Base-by-base conservation (phyloP, 2,329 filamentous ascomycete species). In the Pseudogymnoascus sp. region DNA sequence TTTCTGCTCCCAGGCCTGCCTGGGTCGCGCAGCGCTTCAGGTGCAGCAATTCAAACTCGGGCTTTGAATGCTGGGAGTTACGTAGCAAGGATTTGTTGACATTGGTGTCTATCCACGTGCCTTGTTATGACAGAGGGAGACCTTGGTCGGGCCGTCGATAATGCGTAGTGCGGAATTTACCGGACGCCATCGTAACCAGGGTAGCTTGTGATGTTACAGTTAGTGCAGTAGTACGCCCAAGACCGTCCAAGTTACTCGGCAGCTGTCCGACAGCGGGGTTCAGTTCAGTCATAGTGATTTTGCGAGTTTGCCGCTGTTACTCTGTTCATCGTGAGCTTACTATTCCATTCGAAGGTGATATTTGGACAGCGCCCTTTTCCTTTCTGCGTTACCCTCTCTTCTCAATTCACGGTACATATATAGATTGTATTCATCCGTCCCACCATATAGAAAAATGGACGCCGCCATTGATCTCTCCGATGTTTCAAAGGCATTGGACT, bases 401-500 rank as follows among this genome's bases (percentile, higher is more conserved):
- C 59, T 38, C 31, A 8, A 40, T 37, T 60, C 18, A 60, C 25
- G 34, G 34, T 38, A 25, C 23, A 31, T 60, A 60, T 60, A 60
- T 60, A 40, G 34, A 38, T 25, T 42, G 36, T 60, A 60, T 40
- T 31, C 11, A 42, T 40, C 34, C 12, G 34, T 60, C 34, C 49
- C 8, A 21, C 60, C 34, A 49, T 25, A 49, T 60, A 53, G 66
- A 77, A 67, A 67, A 62, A 99, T 99, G 95, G 95, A 99, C 75
- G 83, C 90, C 16, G 86, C 91, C 59, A 91, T 97, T 72, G 92
- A 97, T 75, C 85, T 96, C 65, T 90, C 87, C 40, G 90, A 97
- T 77, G 85, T 88, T 72, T 85, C 86, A 68, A 90, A 91, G 79
- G 93, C 93, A 14, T 80, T 99, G 71, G 93, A 97, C 74, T 84